phyloP scores from a whole-genome alignment of 2,329 filamentous ascomycete species.

The Leptodontidium sp. region DNA sequence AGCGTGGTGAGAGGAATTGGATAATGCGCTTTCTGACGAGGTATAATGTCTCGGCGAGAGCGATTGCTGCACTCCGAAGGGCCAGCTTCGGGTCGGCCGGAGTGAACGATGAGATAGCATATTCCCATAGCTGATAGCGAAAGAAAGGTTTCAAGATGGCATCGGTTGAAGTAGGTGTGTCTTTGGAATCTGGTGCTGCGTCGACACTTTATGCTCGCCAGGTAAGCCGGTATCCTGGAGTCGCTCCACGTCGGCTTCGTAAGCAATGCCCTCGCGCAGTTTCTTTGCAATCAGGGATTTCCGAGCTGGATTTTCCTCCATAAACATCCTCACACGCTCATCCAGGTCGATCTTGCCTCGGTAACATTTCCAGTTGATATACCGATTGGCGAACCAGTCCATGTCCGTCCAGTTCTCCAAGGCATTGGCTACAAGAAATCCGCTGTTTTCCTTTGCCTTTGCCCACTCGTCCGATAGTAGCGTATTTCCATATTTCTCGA shows the following conservation, averaged over 20 bases:
- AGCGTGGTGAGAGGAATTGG: no score
- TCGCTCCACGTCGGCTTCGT: not conserved
- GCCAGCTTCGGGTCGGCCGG: no score
- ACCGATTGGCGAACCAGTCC: slow-evolving; percentile 34
- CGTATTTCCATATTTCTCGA: slow-evolving; percentile 32
- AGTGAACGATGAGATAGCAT: no score
- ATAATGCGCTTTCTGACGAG: no score
- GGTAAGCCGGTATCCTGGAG: not conserved
- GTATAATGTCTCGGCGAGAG: no score
- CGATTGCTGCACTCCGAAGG: no score
- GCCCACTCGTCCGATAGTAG: slow-evolving; percentile 36
- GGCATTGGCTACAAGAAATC: slow-evolving; percentile 38
- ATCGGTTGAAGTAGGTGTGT: no score
- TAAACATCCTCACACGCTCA: slow-evolving; percentile 28
- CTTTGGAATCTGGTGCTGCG: no score
- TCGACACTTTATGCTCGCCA: no score
- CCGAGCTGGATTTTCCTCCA: slow-evolving; percentile 22
- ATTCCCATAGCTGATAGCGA: no score
- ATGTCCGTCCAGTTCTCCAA: slow-evolving; percentile 39
- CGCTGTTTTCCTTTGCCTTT: slow-evolving; percentile 31
- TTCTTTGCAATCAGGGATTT: slow-evolving; percentile 23
- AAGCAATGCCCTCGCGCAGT: not conserved
- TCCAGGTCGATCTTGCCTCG: slow-evolving; percentile 24
- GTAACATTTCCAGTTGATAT: slow-evolving; percentile 31
- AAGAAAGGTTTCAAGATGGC: no score